Percentiles rank a stretch among this genome's conserved stretches.
Evolutionary conservation across 2,329 filamentous ascomycete genomes (phyloP).

Genomic region (Grosmannia clavigera): DNA sequence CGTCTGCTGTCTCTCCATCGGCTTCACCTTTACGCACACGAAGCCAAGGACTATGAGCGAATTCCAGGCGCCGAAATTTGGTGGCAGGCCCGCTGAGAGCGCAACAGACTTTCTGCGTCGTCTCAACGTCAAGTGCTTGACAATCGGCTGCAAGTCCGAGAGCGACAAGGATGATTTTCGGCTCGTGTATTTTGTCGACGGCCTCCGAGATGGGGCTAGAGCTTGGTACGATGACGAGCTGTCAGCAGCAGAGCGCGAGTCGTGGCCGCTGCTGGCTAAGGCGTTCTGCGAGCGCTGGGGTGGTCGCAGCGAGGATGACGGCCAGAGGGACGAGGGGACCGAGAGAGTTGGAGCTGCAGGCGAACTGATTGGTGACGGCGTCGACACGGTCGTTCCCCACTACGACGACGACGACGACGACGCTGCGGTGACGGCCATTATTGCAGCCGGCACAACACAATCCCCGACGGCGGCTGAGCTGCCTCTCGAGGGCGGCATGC

Average conservation of each 20-base stretch:
- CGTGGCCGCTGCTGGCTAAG: not conserved
- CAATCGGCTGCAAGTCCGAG: not conserved
- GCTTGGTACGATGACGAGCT: not conserved
- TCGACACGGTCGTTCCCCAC: not conserved
- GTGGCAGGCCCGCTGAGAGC: not conserved
- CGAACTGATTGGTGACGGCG: not conserved
- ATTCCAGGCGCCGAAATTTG: not conserved
- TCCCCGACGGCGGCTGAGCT: conserved; percentile 10
- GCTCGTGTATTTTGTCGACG: not conserved
- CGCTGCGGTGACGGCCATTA: not conserved
- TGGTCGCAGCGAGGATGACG: not conserved
- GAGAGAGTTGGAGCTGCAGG: not conserved
- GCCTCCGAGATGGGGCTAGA: not conserved
- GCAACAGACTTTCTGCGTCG: not conserved
- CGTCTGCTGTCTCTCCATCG: not conserved
- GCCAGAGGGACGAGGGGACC: not conserved
- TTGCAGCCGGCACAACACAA: not conserved
- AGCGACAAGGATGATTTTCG: not conserved
- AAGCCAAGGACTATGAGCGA: not conserved
- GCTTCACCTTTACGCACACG: not conserved
- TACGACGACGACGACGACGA: not conserved
- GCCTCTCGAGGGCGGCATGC: conserved; percentile 39
- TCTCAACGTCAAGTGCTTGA: not conserved
- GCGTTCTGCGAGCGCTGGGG: not conserved
- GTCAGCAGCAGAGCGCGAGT: not conserved